A percentile compares a stretch with the other conserved stretches of the same genome.
Evolutionary conservation across 805 yeast species (phyloP).

Genomic region (Ogataea philodendri): DNA sequence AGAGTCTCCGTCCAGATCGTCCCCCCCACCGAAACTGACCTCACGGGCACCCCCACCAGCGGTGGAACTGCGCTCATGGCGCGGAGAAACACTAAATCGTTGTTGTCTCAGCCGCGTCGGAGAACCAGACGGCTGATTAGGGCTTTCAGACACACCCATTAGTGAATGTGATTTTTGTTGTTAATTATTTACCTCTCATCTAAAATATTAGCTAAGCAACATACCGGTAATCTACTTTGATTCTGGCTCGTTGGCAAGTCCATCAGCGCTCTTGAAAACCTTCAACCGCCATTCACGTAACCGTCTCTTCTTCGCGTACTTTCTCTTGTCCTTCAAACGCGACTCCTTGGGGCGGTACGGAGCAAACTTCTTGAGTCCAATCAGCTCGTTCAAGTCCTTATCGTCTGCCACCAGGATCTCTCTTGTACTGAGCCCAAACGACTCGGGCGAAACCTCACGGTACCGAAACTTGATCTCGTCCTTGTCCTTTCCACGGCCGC

Average conservation of each 20-base stretch:
- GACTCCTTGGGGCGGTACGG: constrained; percentile 81
- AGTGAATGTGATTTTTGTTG: no score
- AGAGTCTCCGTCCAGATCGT: constrained; percentile 4
- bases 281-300: constrained; percentile 87
- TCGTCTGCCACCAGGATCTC: constrained; percentile 93
- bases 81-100: constrained; percentile 11
- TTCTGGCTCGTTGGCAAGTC: constrained; percentile 33
- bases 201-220: neutral
- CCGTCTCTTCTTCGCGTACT: constrained; percentile 77
- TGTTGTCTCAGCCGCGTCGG: constrained; percentile 12
- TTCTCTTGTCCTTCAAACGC: constrained; percentile 74
- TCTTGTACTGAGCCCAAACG: constrained; percentile 79
- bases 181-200: neutral
- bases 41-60: constrained; percentile 2
- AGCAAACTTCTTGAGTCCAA: constrained; percentile 89
- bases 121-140: neutral
- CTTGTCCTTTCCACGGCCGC: constrained; percentile 54
- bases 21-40: constrained; percentile 2
- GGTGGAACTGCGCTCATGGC: neutral
- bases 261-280: constrained; percentile 65
- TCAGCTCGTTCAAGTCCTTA: constrained; percentile 73
- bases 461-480: constrained; percentile 67
- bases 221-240: constrained; percentile 1
- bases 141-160: neutral
- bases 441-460: constrained; percentile 93